Conservation (phyloP, 192 early-diverging fungal genomes). For the Hyaloraphidium curvatum region DNA sequence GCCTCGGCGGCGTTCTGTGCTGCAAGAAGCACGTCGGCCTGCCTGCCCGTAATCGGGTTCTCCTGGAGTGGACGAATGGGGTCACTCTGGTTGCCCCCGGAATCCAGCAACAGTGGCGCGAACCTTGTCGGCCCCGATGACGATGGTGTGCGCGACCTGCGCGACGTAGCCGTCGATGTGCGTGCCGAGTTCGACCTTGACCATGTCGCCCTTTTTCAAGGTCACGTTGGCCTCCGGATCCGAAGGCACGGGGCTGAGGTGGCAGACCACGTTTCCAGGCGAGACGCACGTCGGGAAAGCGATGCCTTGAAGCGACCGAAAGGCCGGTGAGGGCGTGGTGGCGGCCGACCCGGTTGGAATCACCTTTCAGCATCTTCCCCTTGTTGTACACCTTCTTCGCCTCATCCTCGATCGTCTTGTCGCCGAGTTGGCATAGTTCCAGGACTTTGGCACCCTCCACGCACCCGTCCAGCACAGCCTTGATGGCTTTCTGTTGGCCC, state of each 20-base stretch:
- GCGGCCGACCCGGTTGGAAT: neutral
- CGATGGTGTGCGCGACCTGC: constrained; percentile 59
- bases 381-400: constrained; percentile 66
- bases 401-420: constrained; percentile 57
- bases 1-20: constrained; percentile 72
- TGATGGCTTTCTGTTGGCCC: neutral
- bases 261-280: constrained; percentile 62
- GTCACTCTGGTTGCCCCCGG: too few relatives aligned
- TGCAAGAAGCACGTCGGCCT: too few relatives aligned
- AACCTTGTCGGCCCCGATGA: constrained; percentile 56
- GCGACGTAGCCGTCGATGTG: constrained; percentile 85
- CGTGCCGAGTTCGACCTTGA: constrained; percentile 79
- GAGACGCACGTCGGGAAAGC: constrained; percentile 75
- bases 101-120: neutral
- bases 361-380: constrained; percentile 50
- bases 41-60: too few relatives aligned
- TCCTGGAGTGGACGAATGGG: too few relatives aligned
- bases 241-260: constrained; percentile 64
- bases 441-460: constrained; percentile 65
- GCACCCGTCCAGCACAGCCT: constrained; percentile 33
- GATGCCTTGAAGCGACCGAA: constrained; percentile 17
- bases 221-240: constrained; percentile 37
- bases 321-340: neutral
- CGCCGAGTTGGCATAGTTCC: constrained; percentile 76
- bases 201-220: constrained; percentile 66